phyloP scores from a whole-genome alignment of 352 stramenopile genomes.

The Phytophthora sansomeana region DNA sequence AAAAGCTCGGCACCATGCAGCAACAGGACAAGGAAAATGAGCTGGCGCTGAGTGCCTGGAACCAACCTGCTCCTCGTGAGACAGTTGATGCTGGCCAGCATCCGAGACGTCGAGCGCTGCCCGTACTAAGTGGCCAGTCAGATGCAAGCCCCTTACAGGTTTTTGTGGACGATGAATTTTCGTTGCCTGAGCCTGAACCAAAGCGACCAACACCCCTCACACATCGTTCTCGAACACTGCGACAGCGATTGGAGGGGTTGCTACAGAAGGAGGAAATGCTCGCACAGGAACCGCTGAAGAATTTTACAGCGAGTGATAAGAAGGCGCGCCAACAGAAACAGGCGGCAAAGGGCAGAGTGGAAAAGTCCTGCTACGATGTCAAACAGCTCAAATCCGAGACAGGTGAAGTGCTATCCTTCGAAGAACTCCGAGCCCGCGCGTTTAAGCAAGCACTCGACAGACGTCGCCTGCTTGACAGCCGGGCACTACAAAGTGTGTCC shows the following conservation, averaged over 20 bases:
- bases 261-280: conserved; percentile 85
- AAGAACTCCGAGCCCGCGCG: conserved; percentile 73
- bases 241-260: conserved; percentile 71
- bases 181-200: conserved; percentile 26
- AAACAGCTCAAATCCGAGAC: conserved; percentile 47
- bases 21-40: conserved; percentile 89
- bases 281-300: conserved; percentile 79
- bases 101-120: conserved; percentile 7
- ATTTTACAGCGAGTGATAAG: conserved; percentile 55
- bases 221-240: conserved; percentile 69
- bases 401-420: conserved; percentile 74
- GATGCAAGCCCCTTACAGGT: conserved; percentile 60
- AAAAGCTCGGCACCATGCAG: conserved; percentile 62
- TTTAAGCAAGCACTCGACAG: conserved; percentile 28
- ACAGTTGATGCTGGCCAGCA: conserved; percentile 7
- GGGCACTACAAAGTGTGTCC: conserved; percentile 38
- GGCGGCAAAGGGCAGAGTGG: conserved; percentile 13
- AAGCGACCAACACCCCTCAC: conserved; percentile 45
- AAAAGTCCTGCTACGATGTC: conserved; percentile 52
- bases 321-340: conserved; percentile 31
- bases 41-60: conserved; percentile 60
- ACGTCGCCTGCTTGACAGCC: conserved; percentile 22
- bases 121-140: conserved; percentile 11
- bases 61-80: conserved; percentile 20
- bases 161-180: conserved; percentile 83